A percentile compares a stretch with the other conserved stretches of the same genome.
phyloP scores from a whole-genome alignment of 768 basidiomycete genomes.

The Russula sp. region DNA sequence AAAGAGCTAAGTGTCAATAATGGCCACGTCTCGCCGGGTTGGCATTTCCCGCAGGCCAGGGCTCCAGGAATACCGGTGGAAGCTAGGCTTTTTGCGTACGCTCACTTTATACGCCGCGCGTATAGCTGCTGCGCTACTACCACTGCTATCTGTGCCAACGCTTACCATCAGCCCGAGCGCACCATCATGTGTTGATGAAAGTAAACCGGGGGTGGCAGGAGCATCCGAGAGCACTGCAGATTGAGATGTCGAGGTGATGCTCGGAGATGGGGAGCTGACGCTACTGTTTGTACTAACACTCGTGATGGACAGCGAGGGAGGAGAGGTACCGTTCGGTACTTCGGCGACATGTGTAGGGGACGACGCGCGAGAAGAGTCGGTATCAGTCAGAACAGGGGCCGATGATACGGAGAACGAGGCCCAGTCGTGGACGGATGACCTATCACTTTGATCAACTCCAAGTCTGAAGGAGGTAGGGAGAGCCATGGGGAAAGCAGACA shows the following conservation, averaged over 20 bases:
- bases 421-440: constrained; percentile 29
- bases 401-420: constrained; percentile 24
- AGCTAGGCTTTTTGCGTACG: constrained; percentile 45
- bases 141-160: constrained; percentile 17
- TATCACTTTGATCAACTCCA: constrained; percentile 34
- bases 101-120: constrained; percentile 53
- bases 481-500: constrained; percentile 55
- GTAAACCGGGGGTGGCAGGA: constrained; percentile 19
- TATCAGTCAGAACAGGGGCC: constrained; percentile 23
- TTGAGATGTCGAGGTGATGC: constrained; percentile 16
- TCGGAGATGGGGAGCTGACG: constrained; percentile 17
- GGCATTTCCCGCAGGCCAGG: constrained; percentile 28
- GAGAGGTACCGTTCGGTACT: constrained; percentile 15
- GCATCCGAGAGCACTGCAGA: constrained; percentile 17
- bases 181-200: constrained; percentile 22
- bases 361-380: constrained; percentile 30
- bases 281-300: constrained; percentile 12
- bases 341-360: constrained; percentile 30
- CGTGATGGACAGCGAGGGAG: constrained; percentile 25
- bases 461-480: constrained; percentile 44
- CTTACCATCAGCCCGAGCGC: constrained; percentile 24
- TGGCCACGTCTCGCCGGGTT: constrained; percentile 21
- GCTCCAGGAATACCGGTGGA: constrained; percentile 53
- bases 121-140: constrained; percentile 43
- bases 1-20: constrained; percentile 22